Evolutionary conservation across 2,329 filamentous ascomycete species (phyloP).

Genomic region (Diplodia mutila): DNA sequence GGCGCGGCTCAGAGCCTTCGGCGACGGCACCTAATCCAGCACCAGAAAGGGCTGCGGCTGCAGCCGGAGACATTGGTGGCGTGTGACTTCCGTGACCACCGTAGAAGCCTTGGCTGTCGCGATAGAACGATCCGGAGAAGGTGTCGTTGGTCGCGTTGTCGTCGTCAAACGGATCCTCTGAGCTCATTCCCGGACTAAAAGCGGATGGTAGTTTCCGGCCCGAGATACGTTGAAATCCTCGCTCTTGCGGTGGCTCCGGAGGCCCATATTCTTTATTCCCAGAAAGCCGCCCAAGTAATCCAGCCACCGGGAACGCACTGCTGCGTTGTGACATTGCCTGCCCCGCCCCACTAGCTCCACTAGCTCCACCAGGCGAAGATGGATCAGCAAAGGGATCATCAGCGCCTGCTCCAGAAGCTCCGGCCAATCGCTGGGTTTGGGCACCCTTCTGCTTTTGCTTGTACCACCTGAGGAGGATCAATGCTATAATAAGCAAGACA

Average conservation of each 20-base stretch:
- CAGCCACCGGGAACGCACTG: slow-evolving; percentile 45
- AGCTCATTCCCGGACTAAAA: slow-evolving; percentile 54
- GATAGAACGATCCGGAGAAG: slow-evolving; percentile 47
- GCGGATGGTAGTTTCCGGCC: slow-evolving; percentile 54
- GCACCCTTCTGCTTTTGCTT: slow-evolving; percentile 39
- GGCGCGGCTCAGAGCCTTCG: slow-evolving; percentile 31
- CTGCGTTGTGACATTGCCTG: slow-evolving; percentile 48
- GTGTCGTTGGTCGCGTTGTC: slow-evolving; percentile 37
- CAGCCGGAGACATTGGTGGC: slow-evolving; percentile 24
- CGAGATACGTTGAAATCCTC: slow-evolving; percentile 52
- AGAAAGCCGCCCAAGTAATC: slow-evolving; percentile 44
- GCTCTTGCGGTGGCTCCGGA: slow-evolving; percentile 36
- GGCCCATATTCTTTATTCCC: slow-evolving; percentile 41
- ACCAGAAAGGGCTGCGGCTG: slow-evolving; percentile 15
- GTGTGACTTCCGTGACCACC: slow-evolving; percentile 39
- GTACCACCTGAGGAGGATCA: slow-evolving; percentile 59
- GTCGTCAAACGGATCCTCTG: slow-evolving; percentile 31
- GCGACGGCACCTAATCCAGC: slow-evolving; percentile 29
- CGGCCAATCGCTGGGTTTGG: slow-evolving; percentile 25
- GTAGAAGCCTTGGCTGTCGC: slow-evolving; percentile 50
- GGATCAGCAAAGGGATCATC: slow-evolving; percentile 26
- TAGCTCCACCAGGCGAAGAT: slow-evolving; percentile 25
- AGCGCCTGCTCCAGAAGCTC: slow-evolving; percentile 14
- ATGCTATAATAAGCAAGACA: slow-evolving; percentile 53
- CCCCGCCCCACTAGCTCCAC: not conserved